Base-by-base conservation (phyloP, 331 rosid species). In the Saraca asoca region DNA sequence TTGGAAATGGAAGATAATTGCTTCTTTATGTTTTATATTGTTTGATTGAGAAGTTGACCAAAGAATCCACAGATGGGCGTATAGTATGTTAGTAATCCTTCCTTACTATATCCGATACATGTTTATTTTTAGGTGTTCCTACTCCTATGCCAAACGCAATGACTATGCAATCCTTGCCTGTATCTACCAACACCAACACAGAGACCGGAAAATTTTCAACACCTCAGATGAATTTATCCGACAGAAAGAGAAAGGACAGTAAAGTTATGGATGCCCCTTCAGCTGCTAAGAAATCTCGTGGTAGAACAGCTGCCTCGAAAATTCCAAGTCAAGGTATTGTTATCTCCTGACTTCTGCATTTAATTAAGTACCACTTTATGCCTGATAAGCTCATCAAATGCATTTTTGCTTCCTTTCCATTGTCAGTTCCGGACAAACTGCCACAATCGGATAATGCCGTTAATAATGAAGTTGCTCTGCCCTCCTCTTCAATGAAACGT, bases 241-340 rank as follows among this genome's bases (percentile, higher is more conserved):
- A 77, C 11, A 72, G 62, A 5, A 85, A 89, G 74, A 87, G 95
- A 70, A 88, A 87, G 75, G 80, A 51, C 35, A 42, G 72, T 12
- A 78, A 33, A 43, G 41, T 11, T 24, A 29, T 58, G 0, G 73
- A 73, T 37, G 82, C 43, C 13, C 80, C 86, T 42, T 76, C 72
- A 46, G 69, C 79, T 74, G 60, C 87, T 4, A 89, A 91, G 81
- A 89, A 75, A 75, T 60, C 73, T 62, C 72, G 88, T 1, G 48
- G 69, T 51, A 76, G 76, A 67, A 51, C 73, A 49, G 66, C 80
- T 7, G 17, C 72, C 46, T 62, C 45, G 64, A 85, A 64, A 61
- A 13, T 35, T 63, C 60, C 78, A 12, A 58, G 44, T 51, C 76
- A 43, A 78, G 89, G 96, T 83, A 68, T 44, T 49, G 35, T 66